Conservation (phyloP, 2,329 filamentous ascomycete species). For the Thelonectria discophora region DNA sequence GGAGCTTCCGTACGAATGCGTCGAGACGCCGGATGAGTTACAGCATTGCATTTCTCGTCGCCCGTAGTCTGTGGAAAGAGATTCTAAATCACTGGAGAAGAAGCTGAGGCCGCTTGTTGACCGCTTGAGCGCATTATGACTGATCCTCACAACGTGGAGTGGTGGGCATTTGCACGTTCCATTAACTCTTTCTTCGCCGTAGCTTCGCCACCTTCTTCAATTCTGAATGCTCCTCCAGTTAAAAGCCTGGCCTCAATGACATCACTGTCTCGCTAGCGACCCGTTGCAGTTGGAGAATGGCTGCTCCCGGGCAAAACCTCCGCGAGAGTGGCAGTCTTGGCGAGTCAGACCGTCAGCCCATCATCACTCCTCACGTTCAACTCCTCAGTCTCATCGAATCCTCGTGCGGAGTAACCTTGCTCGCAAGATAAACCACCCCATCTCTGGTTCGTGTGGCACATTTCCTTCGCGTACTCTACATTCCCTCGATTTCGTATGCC, state of each 20-base stretch:
- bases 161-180: background rate
- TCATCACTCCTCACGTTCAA: background rate
- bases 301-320: background rate
- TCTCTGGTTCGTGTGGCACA: background rate
- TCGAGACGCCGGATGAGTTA: background rate
- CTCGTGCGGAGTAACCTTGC: slow-evolving; percentile 15
- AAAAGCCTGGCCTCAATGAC: background rate
- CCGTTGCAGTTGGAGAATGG: slow-evolving; percentile 6
- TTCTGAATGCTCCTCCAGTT: background rate
- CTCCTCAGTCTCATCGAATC: background rate
- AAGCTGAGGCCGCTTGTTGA: background rate
- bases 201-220: background rate
- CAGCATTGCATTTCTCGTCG: background rate
- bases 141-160: background rate
- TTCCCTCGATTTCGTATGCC: background rate
- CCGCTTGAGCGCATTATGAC: background rate
- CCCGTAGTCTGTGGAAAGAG: too few species aligned
- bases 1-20: background rate
- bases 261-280: background rate
- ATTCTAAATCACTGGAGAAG: too few species aligned
- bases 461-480: background rate
- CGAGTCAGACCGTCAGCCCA: slow-evolving; percentile 7
- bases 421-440: background rate
- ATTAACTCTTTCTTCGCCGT: background rate
- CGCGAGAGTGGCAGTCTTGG: background rate